phyloP scores from a whole-genome alignment of 2,329 filamentous ascomycete species.

The Xylaria arbuscula region DNA sequence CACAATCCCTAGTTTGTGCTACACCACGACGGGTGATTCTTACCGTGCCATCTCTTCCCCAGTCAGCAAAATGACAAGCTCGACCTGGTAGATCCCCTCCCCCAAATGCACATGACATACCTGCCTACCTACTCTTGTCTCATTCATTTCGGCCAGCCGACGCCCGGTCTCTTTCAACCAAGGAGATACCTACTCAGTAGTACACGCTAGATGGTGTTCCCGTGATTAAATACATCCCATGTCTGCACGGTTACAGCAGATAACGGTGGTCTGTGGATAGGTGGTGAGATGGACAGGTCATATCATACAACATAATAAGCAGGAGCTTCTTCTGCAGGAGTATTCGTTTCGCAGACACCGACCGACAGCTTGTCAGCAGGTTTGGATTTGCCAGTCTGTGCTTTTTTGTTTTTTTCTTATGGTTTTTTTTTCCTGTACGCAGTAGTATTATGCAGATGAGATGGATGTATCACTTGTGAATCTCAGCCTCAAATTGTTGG shows the following conservation, averaged over 20 bases:
- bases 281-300: neutral
- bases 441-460: neutral
- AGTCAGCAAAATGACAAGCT: constrained; percentile 19
- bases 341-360: neutral
- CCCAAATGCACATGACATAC: constrained; percentile 9
- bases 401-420: no score
- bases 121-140: constrained; percentile 3
- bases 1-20: neutral
- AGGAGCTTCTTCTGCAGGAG: neutral
- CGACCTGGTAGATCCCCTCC: neutral
- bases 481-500: constrained; percentile 4
- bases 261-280: neutral
- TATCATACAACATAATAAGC: constrained; percentile 2
- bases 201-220: neutral
- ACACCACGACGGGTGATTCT: constrained; percentile 6
- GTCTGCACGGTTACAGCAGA: neutral
- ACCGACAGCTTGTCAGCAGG: constrained; percentile 5
- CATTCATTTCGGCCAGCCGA: constrained; percentile 3
- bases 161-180: neutral
- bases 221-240: neutral
- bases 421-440: neutral
- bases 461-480: neutral
- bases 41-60: neutral
- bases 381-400: neutral
- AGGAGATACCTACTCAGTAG: neutral